phyloP scores from a whole-genome alignment of 768 basidiomycete genomes.

The Mycena kentingensis region DNA sequence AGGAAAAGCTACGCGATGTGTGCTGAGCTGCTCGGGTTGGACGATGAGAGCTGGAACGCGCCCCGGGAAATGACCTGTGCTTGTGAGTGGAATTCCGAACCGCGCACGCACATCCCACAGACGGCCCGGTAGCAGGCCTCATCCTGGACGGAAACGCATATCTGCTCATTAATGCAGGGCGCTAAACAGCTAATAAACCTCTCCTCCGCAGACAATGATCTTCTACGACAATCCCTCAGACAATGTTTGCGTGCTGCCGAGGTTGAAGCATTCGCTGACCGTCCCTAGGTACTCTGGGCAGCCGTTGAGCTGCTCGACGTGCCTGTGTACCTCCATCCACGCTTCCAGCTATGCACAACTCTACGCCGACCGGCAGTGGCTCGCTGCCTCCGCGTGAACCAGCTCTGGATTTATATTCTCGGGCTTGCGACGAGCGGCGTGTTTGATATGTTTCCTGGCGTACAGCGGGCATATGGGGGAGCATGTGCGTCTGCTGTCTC shows the following conservation, averaged over 20 bases:
- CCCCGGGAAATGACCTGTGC: no score
- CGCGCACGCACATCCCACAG: no score
- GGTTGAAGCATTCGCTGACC: background rate
- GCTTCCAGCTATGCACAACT: conserved; percentile 14
- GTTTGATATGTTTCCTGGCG: conserved; percentile 21
- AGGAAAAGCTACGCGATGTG: no score
- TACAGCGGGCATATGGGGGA: conserved; percentile 25
- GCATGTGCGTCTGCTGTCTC: conserved; percentile 3
- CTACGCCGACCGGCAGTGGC: conserved; percentile 19
- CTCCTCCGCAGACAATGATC: conserved; percentile 13
- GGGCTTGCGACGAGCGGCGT: conserved; percentile 23
- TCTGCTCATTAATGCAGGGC: no score
- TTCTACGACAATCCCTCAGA: conserved; percentile 21
- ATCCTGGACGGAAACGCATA: no score
- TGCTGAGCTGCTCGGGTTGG: no score
- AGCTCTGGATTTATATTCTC: conserved; percentile 23
- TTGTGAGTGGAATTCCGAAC: no score
- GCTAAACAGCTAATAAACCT: no score
- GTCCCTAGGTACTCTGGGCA: conserved; percentile 16
- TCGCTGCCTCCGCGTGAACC: conserved; percentile 22
- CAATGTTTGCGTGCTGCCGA: conserved; percentile 6
- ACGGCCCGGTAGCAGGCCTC: no score
- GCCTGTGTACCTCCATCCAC: conserved; percentile 20
- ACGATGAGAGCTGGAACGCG: no score
- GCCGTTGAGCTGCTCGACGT: conserved; percentile 20